phyloP scores from a whole-genome alignment of 2,329 filamentous ascomycete genomes.

The Thermomyces lanuginosus region DNA sequence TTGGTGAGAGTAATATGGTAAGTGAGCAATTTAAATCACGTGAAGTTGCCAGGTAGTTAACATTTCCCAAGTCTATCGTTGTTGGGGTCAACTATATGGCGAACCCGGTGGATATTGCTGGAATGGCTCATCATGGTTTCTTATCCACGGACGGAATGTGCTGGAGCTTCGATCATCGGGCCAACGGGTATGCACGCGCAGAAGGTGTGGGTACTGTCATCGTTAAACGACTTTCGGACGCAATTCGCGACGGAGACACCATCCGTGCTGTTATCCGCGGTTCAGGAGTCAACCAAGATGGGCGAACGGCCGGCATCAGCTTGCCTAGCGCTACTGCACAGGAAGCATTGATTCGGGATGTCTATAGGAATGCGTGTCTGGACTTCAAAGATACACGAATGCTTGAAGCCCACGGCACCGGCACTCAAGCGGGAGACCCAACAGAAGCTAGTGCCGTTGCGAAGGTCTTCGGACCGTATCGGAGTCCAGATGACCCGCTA shows the following conservation, averaged over 20 bases:
- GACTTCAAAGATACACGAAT: slow-evolving; percentile 3
- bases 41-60: too few relatives aligned
- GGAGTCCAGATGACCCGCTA: slow-evolving; percentile 5
- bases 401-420: slow-evolving; percentile 14
- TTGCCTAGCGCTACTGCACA: slow-evolving; percentile 11
- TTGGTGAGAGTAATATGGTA: slow-evolving; percentile 5
- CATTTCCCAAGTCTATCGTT: slow-evolving; percentile 5
- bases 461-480: slow-evolving; percentile 8
- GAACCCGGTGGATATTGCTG: slow-evolving; percentile 5
- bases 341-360: slow-evolving; percentile 8
- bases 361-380: slow-evolving; percentile 4
- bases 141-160: slow-evolving; percentile 12
- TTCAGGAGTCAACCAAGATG: slow-evolving; percentile 11
- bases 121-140: slow-evolving; percentile 9
- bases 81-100: slow-evolving; percentile 7
- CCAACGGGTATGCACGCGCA: slow-evolving; percentile 29
- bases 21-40: not conserved
- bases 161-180: slow-evolving; percentile 19
- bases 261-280: slow-evolving; percentile 17
- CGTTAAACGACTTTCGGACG: slow-evolving; percentile 15
- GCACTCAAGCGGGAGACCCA: slow-evolving; percentile 12
- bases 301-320: slow-evolving; percentile 11
- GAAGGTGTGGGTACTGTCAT: slow-evolving; percentile 15
- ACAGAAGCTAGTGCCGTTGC: slow-evolving; percentile 9
- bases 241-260: slow-evolving; percentile 15